These are phyloP conservation scores for Camellia sinensis DNA, from an alignment of 148 eudicot genomes.

Conservation along the genomic window DNA sequence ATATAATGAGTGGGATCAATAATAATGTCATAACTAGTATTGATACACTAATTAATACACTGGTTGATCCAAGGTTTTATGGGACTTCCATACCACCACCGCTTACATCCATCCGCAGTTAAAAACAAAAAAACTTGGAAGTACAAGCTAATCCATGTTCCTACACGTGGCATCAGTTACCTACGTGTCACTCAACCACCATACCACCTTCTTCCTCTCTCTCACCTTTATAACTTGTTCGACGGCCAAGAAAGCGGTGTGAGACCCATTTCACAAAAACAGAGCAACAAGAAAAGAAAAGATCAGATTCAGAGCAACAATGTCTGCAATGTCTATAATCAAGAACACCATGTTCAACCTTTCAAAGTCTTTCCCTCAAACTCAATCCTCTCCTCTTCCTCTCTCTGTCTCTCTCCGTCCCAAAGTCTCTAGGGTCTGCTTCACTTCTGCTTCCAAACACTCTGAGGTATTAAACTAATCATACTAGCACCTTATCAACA, in stretches of 20 bases:
- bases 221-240: slow-evolving; percentile 2
- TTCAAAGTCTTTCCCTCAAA: slow-evolving; percentile 33
- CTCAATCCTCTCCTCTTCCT: background rate
- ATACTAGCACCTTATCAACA: too few relatives aligned
- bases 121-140: background rate
- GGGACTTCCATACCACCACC: background rate
- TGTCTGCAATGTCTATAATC: slow-evolving; percentile 45
- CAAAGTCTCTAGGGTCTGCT: slow-evolving; percentile 56
- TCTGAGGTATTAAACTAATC: slow-evolving; percentile 26
- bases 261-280: background rate
- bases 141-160: background rate
- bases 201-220: slow-evolving; percentile 25
- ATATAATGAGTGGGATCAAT: too few relatives aligned
- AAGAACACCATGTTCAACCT: slow-evolving; percentile 41
- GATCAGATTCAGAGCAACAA: slow-evolving; percentile 6
- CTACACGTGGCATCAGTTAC: slow-evolving; percentile 17
- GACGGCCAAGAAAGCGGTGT: too few relatives aligned
- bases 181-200: slow-evolving; percentile 31
- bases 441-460: slow-evolving; percentile 48
- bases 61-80: too few relatives aligned
- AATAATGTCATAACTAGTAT: too few relatives aligned
- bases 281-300: too few relatives aligned
- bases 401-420: slow-evolving; percentile 26
- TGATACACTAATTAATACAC: too few relatives aligned
- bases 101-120: background rate